Conservation (phyloP, 2,329 filamentous ascomycete species). For the Elsinoe arachidis region DNA sequence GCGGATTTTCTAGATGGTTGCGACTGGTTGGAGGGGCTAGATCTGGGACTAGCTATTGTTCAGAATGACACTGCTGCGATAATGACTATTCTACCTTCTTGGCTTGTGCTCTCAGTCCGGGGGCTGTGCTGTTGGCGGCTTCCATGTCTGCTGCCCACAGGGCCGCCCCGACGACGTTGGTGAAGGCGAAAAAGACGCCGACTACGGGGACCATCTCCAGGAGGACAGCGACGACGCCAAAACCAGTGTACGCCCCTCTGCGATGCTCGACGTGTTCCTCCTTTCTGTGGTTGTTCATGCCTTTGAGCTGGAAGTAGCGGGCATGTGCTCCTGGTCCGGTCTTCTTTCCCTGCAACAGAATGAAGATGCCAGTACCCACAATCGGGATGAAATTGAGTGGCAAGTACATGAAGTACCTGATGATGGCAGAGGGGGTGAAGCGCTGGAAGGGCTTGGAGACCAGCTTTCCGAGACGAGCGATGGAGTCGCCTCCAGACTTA, state of each 20-base stretch:
- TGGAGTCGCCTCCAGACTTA: conserved; percentile 45
- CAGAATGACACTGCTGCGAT: neutral
- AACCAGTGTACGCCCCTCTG: conserved; percentile 63
- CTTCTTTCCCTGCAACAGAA: conserved; percentile 57
- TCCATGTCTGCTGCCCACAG: conserved; percentile 71
- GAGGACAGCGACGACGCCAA: conserved; percentile 70
- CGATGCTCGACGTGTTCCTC: conserved; percentile 62
- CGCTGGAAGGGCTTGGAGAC: conserved; percentile 47
- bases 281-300: conserved; percentile 59
- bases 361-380: conserved; percentile 72
- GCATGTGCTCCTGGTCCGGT: conserved; percentile 46
- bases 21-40: neutral
- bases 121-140: conserved; percentile 24
- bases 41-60: neutral
- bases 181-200: conserved; percentile 80
- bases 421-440: conserved; percentile 49
- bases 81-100: conserved; percentile 18
- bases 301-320: conserved; percentile 87
- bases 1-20: neutral
- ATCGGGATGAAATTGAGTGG: conserved; percentile 91
- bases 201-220: conserved; percentile 78
- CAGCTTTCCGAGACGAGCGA: conserved; percentile 50
- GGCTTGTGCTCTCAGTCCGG: conserved; percentile 26
- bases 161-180: conserved; percentile 84
- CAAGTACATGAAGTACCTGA: conserved; percentile 76